phyloP scores from a whole-genome alignment of 345 rosid species.

The Ricinus communis region DNA sequence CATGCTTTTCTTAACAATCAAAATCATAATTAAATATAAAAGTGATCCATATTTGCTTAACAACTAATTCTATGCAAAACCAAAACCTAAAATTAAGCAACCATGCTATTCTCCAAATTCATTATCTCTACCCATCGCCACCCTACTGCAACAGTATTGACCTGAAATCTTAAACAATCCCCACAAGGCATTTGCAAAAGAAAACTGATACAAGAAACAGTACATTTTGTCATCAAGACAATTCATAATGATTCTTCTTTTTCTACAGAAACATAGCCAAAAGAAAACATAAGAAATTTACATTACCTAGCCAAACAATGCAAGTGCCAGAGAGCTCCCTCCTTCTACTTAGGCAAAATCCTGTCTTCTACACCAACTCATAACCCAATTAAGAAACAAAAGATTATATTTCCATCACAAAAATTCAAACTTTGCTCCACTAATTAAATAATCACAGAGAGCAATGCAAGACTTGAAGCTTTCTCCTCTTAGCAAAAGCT shows the following conservation, averaged over 20 bases:
- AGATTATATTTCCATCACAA: background rate
- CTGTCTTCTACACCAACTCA: conserved; percentile 20
- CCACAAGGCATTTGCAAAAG: background rate
- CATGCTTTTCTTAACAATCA: no score
- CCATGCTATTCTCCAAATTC: background rate
- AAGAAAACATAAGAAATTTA: background rate
- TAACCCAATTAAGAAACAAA: conserved; percentile 4
- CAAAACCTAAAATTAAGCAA: background rate
- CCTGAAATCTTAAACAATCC: background rate
- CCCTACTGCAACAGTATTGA: background rate
- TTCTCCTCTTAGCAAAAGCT: conserved; percentile 8
- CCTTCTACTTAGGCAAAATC: conserved; percentile 27
- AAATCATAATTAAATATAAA: no score
- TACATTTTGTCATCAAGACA: background rate
- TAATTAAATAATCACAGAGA: conserved; percentile 1
- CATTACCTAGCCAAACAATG: conserved; percentile 37
- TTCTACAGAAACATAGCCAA: background rate
- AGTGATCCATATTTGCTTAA: background rate
- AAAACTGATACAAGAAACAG: conserved; percentile 10
- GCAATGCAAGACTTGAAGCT: background rate
- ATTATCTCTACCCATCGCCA: background rate
- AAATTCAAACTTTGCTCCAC: background rate
- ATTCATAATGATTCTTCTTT: no score
- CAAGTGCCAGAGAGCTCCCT: conserved; percentile 37
- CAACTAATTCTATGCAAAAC: background rate